Conservation (phyloP, 345 rosid genomes). For the Barbarea vulgaris region DNA sequence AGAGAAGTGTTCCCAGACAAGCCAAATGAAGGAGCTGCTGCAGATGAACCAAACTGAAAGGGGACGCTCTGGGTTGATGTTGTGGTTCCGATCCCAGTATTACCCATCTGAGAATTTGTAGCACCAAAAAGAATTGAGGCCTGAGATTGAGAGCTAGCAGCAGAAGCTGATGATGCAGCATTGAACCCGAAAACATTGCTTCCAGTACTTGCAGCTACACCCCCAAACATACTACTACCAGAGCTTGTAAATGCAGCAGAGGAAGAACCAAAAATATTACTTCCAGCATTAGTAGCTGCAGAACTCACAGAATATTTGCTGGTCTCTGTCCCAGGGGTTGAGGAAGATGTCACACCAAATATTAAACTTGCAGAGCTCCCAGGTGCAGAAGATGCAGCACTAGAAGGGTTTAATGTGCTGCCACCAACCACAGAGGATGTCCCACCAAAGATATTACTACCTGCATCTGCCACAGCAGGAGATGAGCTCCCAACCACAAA, state of each 20-base stretch:
- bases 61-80: slow-evolving; percentile 57
- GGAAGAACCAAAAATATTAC: slow-evolving; percentile 43
- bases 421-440: slow-evolving; percentile 30
- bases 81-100: slow-evolving; percentile 47
- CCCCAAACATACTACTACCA: slow-evolving; percentile 42
- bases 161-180: slow-evolving; percentile 48
- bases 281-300: slow-evolving; percentile 39
- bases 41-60: slow-evolving; percentile 53
- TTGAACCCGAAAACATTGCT: slow-evolving; percentile 52
- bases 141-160: slow-evolving; percentile 47
- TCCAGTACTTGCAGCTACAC: slow-evolving; percentile 36
- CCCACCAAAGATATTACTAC: slow-evolving; percentile 38
- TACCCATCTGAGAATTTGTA: slow-evolving; percentile 48
- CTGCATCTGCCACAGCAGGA: slow-evolving; percentile 40
- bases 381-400: slow-evolving; percentile 39
- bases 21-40: slow-evolving; percentile 55
- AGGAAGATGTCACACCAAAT: slow-evolving; percentile 42
- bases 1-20: slow-evolving; percentile 47
- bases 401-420: slow-evolving; percentile 32
- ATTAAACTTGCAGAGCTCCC: slow-evolving; percentile 42
- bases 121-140: slow-evolving; percentile 49
- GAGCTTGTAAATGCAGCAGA: slow-evolving; percentile 42
- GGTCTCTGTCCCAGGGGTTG: slow-evolving; percentile 31
- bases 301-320: slow-evolving; percentile 37
- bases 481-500: slow-evolving; percentile 38